phyloP scores from a whole-genome alignment of 2,329 filamentous ascomycete genomes.

The Scolecobasidium constrictum region DNA sequence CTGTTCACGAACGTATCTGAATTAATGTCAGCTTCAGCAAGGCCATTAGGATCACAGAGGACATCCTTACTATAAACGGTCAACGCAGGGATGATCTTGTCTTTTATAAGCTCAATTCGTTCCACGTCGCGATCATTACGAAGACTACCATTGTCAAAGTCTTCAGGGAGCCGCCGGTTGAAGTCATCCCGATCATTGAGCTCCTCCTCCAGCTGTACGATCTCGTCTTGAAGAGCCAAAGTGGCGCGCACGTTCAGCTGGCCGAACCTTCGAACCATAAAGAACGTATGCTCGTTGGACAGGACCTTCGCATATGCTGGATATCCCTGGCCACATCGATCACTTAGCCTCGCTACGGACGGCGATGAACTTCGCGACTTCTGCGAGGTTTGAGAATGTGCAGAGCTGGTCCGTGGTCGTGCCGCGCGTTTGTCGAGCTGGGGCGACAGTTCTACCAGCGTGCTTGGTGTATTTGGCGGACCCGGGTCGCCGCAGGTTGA shows the following conservation, averaged over 20 bases:
- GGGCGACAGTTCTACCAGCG: too few relatives aligned
- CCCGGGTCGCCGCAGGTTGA: too few relatives aligned
- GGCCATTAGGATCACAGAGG: too few relatives aligned
- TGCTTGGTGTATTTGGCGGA: too few relatives aligned
- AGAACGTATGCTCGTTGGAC: not conserved
- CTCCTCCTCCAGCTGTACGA: not conserved
- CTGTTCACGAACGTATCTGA: not conserved
- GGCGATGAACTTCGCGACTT: too few relatives aligned
- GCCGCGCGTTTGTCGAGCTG: too few relatives aligned
- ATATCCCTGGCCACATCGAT: too few relatives aligned
- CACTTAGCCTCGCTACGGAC: too few relatives aligned
- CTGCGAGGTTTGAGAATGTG: too few relatives aligned
- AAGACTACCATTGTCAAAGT: not conserved
- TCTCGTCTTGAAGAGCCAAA: not conserved
- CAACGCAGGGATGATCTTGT: not conserved
- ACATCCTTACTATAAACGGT: not conserved
- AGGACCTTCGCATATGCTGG: not conserved
- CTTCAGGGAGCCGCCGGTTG: not conserved
- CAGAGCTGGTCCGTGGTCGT: too few relatives aligned
- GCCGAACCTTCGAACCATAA: not conserved
- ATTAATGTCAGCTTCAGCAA: not conserved
- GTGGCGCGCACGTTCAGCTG: not conserved
- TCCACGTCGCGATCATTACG: not conserved
- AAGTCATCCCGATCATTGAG: not conserved
- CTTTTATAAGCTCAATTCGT: not conserved